phyloP scores from a whole-genome alignment of 495 filamentous ascomycete genomes.

The Trichocladium uniseriatum region DNA sequence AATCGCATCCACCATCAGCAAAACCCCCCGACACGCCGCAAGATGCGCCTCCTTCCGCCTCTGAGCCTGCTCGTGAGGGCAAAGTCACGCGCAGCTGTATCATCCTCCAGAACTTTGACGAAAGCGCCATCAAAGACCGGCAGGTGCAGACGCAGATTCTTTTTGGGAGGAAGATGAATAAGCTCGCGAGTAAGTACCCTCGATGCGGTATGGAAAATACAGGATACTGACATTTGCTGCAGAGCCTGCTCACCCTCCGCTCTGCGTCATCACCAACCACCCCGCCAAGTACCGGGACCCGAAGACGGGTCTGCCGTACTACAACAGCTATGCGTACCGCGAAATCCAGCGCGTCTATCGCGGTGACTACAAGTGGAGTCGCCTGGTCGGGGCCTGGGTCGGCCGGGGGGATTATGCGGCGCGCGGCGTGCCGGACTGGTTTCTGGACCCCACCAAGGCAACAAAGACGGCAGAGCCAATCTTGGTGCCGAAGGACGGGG shows the following conservation, averaged over 20 bases:
- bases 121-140: constrained; percentile 44
- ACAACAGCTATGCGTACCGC: constrained; percentile 62
- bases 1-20: constrained; percentile 6
- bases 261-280: constrained; percentile 73
- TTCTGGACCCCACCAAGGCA: constrained; percentile 38
- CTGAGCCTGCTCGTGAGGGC: constrained; percentile 21
- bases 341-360: constrained; percentile 57
- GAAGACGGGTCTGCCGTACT: constrained; percentile 65
- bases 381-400: constrained; percentile 65
- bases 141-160: constrained; percentile 46
- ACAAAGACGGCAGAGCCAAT: constrained; percentile 9
- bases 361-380: constrained; percentile 66
- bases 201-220: background rate
- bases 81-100: constrained; percentile 43
- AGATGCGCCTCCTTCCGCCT: constrained; percentile 5
- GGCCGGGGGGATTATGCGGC: constrained; percentile 52
- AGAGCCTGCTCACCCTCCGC: constrained; percentile 41
- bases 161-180: constrained; percentile 45
- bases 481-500: constrained; percentile 5
- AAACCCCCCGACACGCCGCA: constrained; percentile 17
- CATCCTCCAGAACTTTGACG: constrained; percentile 49
- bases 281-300: constrained; percentile 72
- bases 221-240: constrained; percentile 1
- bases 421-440: constrained; percentile 58
- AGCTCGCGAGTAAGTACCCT: constrained; percentile 39